Evolutionary conservation across 208 protist species (phyloP).

Genomic region (Polymyxa betae): DNA sequence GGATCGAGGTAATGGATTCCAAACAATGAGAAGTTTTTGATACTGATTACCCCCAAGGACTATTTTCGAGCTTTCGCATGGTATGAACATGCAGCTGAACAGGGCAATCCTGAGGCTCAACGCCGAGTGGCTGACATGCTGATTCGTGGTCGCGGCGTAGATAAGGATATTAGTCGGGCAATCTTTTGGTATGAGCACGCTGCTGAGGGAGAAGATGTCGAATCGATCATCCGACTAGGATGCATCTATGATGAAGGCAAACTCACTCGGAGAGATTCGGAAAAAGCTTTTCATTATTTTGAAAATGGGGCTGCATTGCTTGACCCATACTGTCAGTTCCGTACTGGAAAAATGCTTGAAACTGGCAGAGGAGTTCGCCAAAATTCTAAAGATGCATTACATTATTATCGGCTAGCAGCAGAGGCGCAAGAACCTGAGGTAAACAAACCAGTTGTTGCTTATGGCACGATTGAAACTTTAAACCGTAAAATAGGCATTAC

Average conservation of each 20-base stretch:
- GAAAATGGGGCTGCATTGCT: not conserved
- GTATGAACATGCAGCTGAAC: conserved; percentile 35
- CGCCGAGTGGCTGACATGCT: conserved; percentile 25
- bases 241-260: not conserved
- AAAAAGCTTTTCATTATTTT: conserved; percentile 14
- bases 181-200: conserved; percentile 52
- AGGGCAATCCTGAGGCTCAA: conserved; percentile 41
- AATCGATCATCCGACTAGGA: not conserved
- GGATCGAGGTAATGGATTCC: not conserved
- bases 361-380: not conserved
- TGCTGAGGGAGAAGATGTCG: conserved; percentile 19
- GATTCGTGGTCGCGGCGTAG: not conserved
- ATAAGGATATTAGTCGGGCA: not conserved
- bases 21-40: not conserved
- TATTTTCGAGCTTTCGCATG: not conserved
- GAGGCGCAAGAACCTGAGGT: not conserved
- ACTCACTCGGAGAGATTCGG: not conserved
- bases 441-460: not conserved
- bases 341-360: not conserved
- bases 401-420: not conserved
- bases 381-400: not conserved
- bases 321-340: conserved; percentile 53
- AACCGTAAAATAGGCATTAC: not conserved
- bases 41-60: not conserved
- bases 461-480: not conserved